phyloP scores from a whole-genome alignment of 768 basidiomycete species.

The Trametes villosa region DNA sequence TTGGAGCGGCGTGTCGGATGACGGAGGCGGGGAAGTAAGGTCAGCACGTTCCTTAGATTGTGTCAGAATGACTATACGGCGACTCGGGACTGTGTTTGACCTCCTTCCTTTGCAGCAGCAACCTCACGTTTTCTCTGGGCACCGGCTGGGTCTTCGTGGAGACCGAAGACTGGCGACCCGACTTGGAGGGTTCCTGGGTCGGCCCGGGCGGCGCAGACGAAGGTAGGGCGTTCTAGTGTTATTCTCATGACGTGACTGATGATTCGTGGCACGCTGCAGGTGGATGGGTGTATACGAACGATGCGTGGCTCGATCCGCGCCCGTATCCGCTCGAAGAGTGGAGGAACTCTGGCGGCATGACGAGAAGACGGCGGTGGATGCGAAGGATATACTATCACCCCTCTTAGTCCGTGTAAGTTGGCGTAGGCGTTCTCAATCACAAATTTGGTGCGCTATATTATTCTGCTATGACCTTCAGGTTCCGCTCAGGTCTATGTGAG shows the following conservation, averaged over 20 bases:
- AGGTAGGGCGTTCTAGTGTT: conserved; percentile 29
- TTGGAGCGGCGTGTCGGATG: conserved; percentile 59
- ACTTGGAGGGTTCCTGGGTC: conserved; percentile 62
- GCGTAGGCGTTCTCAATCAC: background rate
- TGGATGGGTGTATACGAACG: conserved; percentile 85
- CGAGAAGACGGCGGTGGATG: conserved; percentile 71
- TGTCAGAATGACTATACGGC: conserved; percentile 7
- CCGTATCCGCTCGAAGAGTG: conserved; percentile 45
- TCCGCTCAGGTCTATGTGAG: too few species aligned
- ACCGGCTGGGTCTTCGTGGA: conserved; percentile 76
- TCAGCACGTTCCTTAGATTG: conserved; percentile 39
- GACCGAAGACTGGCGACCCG: conserved; percentile 78
- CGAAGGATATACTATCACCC: conserved; percentile 60
- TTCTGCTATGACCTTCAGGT: too few species aligned
- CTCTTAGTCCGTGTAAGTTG: background rate
- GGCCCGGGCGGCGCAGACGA: conserved; percentile 40
- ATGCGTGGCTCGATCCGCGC: conserved; percentile 65
- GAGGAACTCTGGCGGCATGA: conserved; percentile 52
- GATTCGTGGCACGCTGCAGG: conserved; percentile 40
- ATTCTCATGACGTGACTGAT: conserved; percentile 9
- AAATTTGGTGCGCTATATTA: too few species aligned
- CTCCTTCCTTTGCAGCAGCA: conserved; percentile 54
- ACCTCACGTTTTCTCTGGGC: conserved; percentile 78
- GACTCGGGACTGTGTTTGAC: background rate
- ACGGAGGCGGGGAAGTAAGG: conserved; percentile 63